phyloP scores from a whole-genome alignment of 331 rosid genomes.

The Phaseolus coccineus region DNA sequence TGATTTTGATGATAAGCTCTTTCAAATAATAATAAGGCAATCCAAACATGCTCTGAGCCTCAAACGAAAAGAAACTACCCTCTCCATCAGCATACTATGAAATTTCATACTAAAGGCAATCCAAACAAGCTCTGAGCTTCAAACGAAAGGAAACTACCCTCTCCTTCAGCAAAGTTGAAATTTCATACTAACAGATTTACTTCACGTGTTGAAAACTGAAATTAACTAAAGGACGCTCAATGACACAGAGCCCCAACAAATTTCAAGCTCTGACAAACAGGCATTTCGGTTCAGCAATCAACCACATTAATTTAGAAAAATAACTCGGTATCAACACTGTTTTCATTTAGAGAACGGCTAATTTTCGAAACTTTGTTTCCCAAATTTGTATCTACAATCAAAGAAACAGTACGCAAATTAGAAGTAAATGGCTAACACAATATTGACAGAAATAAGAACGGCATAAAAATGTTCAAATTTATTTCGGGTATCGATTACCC shows the following conservation, averaged over 20 bases:
- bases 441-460: neutral
- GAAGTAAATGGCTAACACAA: conserved; percentile 7
- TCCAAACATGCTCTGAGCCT: conserved; percentile 7
- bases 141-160: conserved; percentile 35
- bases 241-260: conserved; percentile 24
- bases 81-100: conserved; percentile 4
- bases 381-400: conserved; percentile 31
- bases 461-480: neutral
- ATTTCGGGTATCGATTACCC: conserved; percentile 8
- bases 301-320: conserved; percentile 22
- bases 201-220: conserved; percentile 25
- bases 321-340: conserved; percentile 22
- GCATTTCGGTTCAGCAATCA: conserved; percentile 34
- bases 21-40: conserved; percentile 1
- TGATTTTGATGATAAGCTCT: conserved; percentile 22
- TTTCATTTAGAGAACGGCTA: conserved; percentile 24
- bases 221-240: neutral
- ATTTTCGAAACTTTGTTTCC: conserved; percentile 3
- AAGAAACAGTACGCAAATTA: conserved; percentile 28
- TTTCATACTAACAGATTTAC: conserved; percentile 25
- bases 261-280: conserved; percentile 15
- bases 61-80: conserved; percentile 29
- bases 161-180: conserved; percentile 9
- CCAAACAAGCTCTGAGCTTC: conserved; percentile 5
- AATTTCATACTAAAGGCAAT: conserved; percentile 21